A percentile compares a stretch with the other conserved stretches of the same genome.
Conservation (phyloP, 768 basidiomycete genomes). For the Amanita pseudoporphyria region DNA sequence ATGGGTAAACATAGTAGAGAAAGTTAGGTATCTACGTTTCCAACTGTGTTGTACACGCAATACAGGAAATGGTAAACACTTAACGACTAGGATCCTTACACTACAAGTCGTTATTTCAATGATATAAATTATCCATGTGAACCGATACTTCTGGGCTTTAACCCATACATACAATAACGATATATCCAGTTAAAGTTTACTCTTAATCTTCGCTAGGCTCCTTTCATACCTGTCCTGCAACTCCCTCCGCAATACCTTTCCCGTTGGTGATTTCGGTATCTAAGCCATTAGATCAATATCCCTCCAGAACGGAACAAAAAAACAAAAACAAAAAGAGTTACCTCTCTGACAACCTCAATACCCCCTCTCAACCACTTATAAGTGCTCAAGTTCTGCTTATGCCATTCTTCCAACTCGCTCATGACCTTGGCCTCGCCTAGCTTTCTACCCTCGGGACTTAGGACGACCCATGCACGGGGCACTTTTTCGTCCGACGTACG, state of each 20-base stretch:
- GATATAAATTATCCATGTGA: no score
- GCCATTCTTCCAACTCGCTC: conserved; percentile 49
- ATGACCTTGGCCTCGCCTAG: conserved; percentile 32
- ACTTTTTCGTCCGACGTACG: conserved; percentile 64
- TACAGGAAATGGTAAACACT: no score
- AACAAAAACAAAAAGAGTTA: conserved; percentile 18
- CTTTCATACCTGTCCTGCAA: conserved; percentile 51
- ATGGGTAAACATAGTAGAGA: no score
- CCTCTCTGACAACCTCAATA: conserved; percentile 56
- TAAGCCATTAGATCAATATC: conserved; percentile 15
- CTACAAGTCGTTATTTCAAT: no score
- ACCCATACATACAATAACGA: no score
- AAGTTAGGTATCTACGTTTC: no score
- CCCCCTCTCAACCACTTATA: conserved; percentile 76
- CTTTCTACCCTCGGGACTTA: conserved; percentile 45
- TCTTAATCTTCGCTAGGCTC: conserved; percentile 15
- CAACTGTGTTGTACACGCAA: no score
- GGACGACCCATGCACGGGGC: conserved; percentile 72
- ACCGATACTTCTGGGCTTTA: no score
- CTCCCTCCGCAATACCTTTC: conserved; percentile 56
- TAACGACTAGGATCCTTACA: no score
- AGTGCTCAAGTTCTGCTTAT: conserved; percentile 51
- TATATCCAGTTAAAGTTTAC: conserved; percentile 20
- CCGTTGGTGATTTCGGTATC: conserved; percentile 71
- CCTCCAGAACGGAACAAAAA: conserved; percentile 4